These are phyloP conservation scores for Tagetes erecta DNA, from an alignment of 129 eudicot species.

Conservation along the genomic window DNA sequence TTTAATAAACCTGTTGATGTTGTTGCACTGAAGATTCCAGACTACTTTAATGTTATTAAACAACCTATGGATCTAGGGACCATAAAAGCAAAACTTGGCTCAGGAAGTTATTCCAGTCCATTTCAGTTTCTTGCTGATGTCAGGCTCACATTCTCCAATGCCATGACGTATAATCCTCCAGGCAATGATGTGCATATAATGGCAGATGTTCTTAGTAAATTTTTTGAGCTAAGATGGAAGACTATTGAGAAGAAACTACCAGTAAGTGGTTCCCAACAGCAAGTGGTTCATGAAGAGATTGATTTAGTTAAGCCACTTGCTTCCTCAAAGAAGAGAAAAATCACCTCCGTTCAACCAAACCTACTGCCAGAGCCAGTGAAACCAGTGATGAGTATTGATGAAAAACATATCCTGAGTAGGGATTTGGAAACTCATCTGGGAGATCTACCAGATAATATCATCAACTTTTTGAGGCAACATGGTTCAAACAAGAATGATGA, in stretches of 20 bases:
- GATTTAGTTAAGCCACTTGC: constrained; percentile 44
- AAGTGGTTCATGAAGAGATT: constrained; percentile 38
- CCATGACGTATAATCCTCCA: constrained; percentile 81
- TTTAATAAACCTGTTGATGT: constrained; percentile 79
- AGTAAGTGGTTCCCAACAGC: constrained; percentile 28
- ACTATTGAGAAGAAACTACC: constrained; percentile 58
- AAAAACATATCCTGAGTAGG: constrained; percentile 50
- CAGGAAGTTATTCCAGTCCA: constrained; percentile 50
- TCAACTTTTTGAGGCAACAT: constrained; percentile 55
- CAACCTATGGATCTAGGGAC: constrained; percentile 93
- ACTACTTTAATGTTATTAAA: constrained; percentile 64
- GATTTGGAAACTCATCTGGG: constrained; percentile 51
- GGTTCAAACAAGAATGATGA: constrained; percentile 46
- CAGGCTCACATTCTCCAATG: constrained; percentile 75
- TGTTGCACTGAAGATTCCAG: constrained; percentile 70
- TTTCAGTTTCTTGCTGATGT: constrained; percentile 70
- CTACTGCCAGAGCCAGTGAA: constrained; percentile 45
- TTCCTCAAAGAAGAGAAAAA: constrained; percentile 62
- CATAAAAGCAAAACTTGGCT: constrained; percentile 49
- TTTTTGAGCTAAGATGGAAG: constrained; percentile 71
- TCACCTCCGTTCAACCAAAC: constrained; percentile 31
- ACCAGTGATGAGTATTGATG: constrained; percentile 56
- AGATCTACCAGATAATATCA: constrained; percentile 61
- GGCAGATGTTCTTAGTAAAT: constrained; percentile 61
- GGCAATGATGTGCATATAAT: constrained; percentile 63